A percentile compares a stretch with the other conserved stretches of the same genome.
Evolutionary conservation across 176 grass and related monocot species (phyloP).

Genomic region (Dactylis glomerata): DNA sequence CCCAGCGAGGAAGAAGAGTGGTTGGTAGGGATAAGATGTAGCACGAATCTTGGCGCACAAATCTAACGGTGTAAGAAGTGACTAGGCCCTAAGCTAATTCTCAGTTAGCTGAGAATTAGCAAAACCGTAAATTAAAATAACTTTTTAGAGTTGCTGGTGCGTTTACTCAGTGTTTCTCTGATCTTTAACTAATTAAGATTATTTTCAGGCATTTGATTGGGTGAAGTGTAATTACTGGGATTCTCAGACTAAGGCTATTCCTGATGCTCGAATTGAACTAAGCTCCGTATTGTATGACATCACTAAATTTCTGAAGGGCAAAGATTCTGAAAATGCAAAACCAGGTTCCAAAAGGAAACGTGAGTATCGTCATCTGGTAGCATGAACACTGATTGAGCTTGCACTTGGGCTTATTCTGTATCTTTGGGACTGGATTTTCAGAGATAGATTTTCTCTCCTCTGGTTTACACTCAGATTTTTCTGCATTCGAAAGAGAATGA

Average conservation of each 20-base stretch:
- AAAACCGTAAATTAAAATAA: constrained; percentile 8
- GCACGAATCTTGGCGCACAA: no score
- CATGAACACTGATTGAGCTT: constrained; percentile 17
- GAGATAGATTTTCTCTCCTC: constrained; percentile 28
- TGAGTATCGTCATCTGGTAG: constrained; percentile 41
- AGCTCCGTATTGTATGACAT: constrained; percentile 57
- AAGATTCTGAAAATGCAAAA: constrained; percentile 37
- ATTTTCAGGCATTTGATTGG: constrained; percentile 92
- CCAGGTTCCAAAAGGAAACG: constrained; percentile 63
- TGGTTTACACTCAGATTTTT: constrained; percentile 38
- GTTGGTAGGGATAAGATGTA: no score
- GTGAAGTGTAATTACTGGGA: constrained; percentile 91
- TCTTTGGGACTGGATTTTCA: constrained; percentile 4
- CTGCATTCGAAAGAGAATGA: constrained; percentile 25
- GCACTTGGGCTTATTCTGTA: constrained; percentile 6
- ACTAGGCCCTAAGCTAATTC: no score
- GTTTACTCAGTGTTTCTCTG: neutral
- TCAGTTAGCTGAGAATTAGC: no score
- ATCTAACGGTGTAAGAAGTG: no score
- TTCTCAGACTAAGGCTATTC: constrained; percentile 59
- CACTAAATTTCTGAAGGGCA: constrained; percentile 41
- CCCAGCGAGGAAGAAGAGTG: no score
- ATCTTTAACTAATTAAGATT: constrained; percentile 27
- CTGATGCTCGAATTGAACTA: constrained; percentile 65
- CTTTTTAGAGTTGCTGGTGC: neutral